Percentiles rank a stretch among this genome's conserved stretches.
Evolutionary conservation across 2,329 filamentous ascomycete species (phyloP).

Genomic region (Ophiostoma montium): DNA sequence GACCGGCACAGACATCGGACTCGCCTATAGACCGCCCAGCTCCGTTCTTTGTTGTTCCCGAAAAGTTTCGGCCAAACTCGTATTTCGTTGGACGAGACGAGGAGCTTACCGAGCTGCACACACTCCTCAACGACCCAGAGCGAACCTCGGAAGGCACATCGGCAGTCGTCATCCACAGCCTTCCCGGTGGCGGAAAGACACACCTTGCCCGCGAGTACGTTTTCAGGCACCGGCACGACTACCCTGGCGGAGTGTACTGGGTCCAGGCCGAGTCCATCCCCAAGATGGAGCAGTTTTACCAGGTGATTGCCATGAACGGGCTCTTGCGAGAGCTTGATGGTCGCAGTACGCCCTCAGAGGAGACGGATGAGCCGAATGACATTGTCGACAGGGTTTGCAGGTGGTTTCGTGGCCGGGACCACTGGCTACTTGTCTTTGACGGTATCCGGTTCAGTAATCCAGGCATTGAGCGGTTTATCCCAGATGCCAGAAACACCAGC

Average conservation of each 20-base stretch:
- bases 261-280: conserved; percentile 45
- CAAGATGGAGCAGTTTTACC: conserved; percentile 47
- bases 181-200: conserved; percentile 54
- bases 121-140: conserved; percentile 41
- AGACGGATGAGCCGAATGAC: conserved; percentile 23
- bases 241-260: conserved; percentile 57
- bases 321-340: neutral
- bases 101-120: conserved; percentile 43
- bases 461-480: conserved; percentile 46
- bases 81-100: conserved; percentile 46
- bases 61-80: conserved; percentile 47
- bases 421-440: conserved; percentile 56
- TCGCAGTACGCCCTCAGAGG: conserved; percentile 10
- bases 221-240: conserved; percentile 42
- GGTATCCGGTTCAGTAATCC: conserved; percentile 48
- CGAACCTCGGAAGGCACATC: conserved; percentile 42
- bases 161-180: conserved; percentile 48
- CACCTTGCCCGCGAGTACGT: conserved; percentile 56
- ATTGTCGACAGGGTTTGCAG: conserved; percentile 43
- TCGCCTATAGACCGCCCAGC: neutral
- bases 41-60: conserved; percentile 31
- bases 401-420: conserved; percentile 47
- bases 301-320: conserved; percentile 46
- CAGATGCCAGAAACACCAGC: conserved; percentile 45
- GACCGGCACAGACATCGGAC: neutral